A percentile compares a stretch with the other conserved stretches of the same genome.
Evolutionary conservation across 1,284 basidiomycete species (phyloP).

Genomic region (Mixia osmundae): DNA sequence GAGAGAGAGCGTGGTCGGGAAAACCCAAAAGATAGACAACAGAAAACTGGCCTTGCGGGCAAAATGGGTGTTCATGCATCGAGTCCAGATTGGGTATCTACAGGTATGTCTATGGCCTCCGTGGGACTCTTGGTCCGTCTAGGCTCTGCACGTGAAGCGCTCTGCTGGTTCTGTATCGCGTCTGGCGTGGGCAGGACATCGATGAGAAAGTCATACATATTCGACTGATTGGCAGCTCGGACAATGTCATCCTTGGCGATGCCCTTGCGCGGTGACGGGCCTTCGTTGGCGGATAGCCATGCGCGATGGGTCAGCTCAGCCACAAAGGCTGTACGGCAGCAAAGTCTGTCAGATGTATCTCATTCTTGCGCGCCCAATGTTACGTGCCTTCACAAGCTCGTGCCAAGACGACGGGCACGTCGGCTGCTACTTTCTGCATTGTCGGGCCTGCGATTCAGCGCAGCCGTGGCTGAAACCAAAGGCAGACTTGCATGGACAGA

Average conservation of each 20-base stretch:
- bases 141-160: too few species aligned
- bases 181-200: slow-evolving; percentile 31
- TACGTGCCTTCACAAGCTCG: slow-evolving; percentile 53
- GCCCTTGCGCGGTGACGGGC: slow-evolving; percentile 74
- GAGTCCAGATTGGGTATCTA: too few species aligned
- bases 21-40: too few species aligned
- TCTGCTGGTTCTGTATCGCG: too few species aligned
- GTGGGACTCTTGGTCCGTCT: too few species aligned
- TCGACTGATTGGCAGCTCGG: slow-evolving; percentile 63
- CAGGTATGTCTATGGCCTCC: too few species aligned
- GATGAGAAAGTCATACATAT: slow-evolving; percentile 23
- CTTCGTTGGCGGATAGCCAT: slow-evolving; percentile 80
- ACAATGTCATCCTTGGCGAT: slow-evolving; percentile 74
- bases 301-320: slow-evolving; percentile 79
- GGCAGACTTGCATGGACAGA: slow-evolving; percentile 53
- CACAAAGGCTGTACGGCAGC: slow-evolving; percentile 47
- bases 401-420: slow-evolving; percentile 84
- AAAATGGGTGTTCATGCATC: too few species aligned
- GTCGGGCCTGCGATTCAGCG: neutral
- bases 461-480: slow-evolving; percentile 1
- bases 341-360: neutral
- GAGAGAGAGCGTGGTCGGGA: too few species aligned
- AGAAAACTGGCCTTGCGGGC: too few species aligned
- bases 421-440: slow-evolving; percentile 83
- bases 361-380: neutral